Conservation (phyloP, 1,284 basidiomycete species). For the Porogramme epimiltina region DNA sequence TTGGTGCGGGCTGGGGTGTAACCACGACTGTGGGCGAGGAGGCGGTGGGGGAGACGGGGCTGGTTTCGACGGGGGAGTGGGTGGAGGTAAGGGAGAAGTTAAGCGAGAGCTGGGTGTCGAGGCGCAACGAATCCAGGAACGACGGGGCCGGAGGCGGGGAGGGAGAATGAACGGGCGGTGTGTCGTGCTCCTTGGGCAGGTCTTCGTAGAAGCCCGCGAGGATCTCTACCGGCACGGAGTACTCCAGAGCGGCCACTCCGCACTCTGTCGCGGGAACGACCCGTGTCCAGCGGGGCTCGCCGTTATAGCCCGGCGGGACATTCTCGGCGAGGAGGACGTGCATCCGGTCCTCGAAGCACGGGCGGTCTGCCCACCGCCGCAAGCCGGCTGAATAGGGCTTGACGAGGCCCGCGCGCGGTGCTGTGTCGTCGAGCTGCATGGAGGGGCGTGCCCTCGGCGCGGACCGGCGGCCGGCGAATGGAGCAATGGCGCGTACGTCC, state of each 20-base stretch:
- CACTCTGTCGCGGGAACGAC: constrained; percentile 48
- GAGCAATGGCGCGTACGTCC: constrained; percentile 51
- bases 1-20: too few species aligned
- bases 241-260: constrained; percentile 76
- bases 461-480: constrained; percentile 43
- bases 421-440: constrained; percentile 46
- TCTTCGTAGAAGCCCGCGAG: constrained; percentile 46
- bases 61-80: constrained; percentile 11
- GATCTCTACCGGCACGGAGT: constrained; percentile 62
- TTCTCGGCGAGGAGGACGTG: constrained; percentile 51
- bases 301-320: constrained; percentile 21
- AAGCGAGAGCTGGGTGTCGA: constrained; percentile 19
- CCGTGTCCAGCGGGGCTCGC: constrained; percentile 35
- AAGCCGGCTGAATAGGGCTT: constrained; percentile 55
- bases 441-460: constrained; percentile 33
- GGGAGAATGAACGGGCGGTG: background rate
- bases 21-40: constrained; percentile 1
- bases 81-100: constrained; percentile 17
- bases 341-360: constrained; percentile 75
- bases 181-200: constrained; percentile 4
- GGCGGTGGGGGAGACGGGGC: constrained; percentile 14
- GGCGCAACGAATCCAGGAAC: constrained; percentile 16
- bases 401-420: constrained; percentile 41
- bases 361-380: constrained; percentile 65
- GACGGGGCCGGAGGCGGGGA: constrained; percentile 8